Evolutionary conservation across 192 early-diverging fungal species (phyloP).

Genomic region (Podila horticola): DNA sequence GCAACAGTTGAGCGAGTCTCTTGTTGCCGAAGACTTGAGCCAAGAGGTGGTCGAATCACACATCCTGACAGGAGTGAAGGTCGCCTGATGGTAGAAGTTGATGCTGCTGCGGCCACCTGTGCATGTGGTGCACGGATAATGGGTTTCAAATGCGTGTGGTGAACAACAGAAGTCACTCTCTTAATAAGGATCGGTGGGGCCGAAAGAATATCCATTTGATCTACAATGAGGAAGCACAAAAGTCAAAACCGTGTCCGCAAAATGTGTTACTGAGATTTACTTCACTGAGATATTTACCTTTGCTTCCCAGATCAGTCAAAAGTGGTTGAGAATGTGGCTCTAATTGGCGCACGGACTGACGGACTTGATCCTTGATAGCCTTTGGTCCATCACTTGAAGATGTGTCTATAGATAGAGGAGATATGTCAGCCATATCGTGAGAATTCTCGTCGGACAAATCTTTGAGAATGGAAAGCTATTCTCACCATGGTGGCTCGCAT

Average conservation of each 20-base stretch:
- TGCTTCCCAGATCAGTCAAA: neutral
- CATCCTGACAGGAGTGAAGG: neutral
- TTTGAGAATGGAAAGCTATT: no score
- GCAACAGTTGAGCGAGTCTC: neutral
- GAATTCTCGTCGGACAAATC: no score
- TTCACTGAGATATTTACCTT: neutral
- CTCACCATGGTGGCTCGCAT: neutral
- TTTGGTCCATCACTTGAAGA: neutral
- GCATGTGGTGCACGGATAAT: neutral
- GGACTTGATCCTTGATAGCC: conserved; percentile 1
- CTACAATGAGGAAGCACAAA: neutral
- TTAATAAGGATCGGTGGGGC: neutral
- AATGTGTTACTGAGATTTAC: no score
- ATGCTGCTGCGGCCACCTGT: neutral
- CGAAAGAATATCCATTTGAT: neutral
- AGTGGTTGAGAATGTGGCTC: neutral
- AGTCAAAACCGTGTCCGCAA: no score
- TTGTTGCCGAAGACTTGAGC: neutral
- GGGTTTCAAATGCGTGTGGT: neutral
- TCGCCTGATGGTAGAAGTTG: neutral
- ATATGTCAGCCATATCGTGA: neutral
- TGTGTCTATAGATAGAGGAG: neutral
- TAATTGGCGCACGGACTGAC: neutral
- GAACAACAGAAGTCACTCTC: neutral
- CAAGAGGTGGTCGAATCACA: conserved; percentile 3